Base-by-base conservation (phyloP, 2,329 filamentous ascomycete species). In the Xylaria sp. region DNA sequence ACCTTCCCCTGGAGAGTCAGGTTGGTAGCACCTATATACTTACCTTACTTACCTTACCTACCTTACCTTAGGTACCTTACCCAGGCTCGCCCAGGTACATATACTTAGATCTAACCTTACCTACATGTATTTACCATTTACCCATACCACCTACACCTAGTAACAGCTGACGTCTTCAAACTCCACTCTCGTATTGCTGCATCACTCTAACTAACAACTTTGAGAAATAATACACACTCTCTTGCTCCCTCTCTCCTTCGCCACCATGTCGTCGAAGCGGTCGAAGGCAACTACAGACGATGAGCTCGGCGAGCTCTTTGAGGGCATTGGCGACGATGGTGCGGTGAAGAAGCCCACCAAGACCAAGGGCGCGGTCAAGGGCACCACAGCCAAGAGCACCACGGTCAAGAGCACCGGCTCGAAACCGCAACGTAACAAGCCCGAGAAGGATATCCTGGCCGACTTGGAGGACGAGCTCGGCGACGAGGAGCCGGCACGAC, bases 391-490 rank as follows among this genome's bases (percentile, higher is more conserved):
- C 70, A 81, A 84, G 72, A 85, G 86, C 2, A 35, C 32, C 5
- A 10, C 32, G 32, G 32, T 35, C 32, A 81, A 84, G 72, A 85
- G 86, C 63, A 81, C 85, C 64, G 79, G 83, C 63, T 80, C 84
- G 73, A 87, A 86, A 78, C 76, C 82, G 60, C 78, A 78, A 66
- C 74, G 74, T 32, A 77, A 74, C 42, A 77, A 82, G 72, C 73
- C 76, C 74, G 86, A 91, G 75, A 87, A 93, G 74, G 94, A 97
- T 78, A 89, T 95, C 66, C 87, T 98, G 47, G 94, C 94, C 70
- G 94, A 98, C 75, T 88, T 98, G 69, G 93, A 97, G 79, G 90
- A 91, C 74, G 81, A 88, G 78, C 88, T 97, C 51, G 93, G 88
- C 64, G 90, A 88, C 63, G 90, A 92, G 79, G 85, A 91, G 77